phyloP scores from a whole-genome alignment of 108 stramenopile species.

The Stephanodiscus minutulus region DNA sequence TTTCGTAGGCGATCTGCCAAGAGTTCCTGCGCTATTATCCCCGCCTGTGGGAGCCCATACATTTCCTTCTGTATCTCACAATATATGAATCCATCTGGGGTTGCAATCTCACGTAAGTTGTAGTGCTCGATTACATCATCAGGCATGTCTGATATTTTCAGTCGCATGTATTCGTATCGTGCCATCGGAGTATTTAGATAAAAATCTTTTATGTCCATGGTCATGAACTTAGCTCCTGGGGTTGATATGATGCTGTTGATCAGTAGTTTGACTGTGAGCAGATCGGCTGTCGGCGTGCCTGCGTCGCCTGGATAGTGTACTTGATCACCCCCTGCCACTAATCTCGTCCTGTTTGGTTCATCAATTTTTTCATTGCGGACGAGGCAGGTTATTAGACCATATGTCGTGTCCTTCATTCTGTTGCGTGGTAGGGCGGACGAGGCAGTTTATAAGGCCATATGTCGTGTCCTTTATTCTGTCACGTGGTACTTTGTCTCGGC shows the following conservation, averaged over 20 bases:
- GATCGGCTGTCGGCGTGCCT: too few species aligned
- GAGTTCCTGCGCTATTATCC: constrained; percentile 24
- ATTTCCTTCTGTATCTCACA: constrained; percentile 42
- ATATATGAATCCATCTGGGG: constrained; percentile 15
- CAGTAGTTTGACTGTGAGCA: too few species aligned
- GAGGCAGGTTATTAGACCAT: too few species aligned
- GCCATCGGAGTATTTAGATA: constrained; percentile 48
- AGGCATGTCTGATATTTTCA: constrained; percentile 20
- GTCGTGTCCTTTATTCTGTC: too few species aligned
- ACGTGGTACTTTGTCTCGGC: too few species aligned
- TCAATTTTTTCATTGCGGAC: too few species aligned
- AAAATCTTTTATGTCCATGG: constrained; percentile 48
- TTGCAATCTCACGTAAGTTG: constrained; percentile 12
- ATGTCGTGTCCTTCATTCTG: too few species aligned
- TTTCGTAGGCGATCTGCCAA: neutral
- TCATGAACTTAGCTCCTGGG: constrained; percentile 24
- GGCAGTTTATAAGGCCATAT: too few species aligned
- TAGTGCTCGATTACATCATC: constrained; percentile 47
- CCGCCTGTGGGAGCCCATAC: constrained; percentile 61
- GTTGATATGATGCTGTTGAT: neutral
- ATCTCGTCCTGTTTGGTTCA: too few species aligned
- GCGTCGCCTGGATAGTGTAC: too few species aligned
- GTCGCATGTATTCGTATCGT: constrained; percentile 40
- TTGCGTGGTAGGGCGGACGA: too few species aligned
- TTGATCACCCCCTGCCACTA: too few species aligned